Percentiles rank a stretch among this genome's conserved stretches.
Conservation (phyloP, 352 stramenopile genomes). For the Globisporangium canariense region DNA sequence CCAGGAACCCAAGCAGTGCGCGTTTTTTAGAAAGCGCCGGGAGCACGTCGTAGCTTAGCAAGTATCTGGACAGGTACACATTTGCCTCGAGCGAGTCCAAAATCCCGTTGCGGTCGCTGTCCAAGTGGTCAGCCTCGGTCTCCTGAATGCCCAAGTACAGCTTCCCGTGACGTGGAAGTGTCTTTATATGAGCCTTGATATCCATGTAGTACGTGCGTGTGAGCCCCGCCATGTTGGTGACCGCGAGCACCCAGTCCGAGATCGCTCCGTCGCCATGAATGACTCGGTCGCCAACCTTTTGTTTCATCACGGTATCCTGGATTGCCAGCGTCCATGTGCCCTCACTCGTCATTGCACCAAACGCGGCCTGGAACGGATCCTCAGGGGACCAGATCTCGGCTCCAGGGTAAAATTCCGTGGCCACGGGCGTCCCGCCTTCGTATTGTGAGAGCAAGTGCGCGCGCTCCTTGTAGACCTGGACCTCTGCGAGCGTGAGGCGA, state of each 20-base stretch:
- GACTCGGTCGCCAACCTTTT: slow-evolving; percentile 1
- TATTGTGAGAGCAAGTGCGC: slow-evolving; percentile 61
- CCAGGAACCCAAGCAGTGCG: slow-evolving; percentile 44
- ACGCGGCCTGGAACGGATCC: slow-evolving; percentile 51
- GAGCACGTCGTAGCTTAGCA: slow-evolving; percentile 42
- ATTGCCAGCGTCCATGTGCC: slow-evolving; percentile 62
- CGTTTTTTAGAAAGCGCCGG: slow-evolving; percentile 33
- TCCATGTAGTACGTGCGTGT: slow-evolving; percentile 65
- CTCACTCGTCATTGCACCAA: slow-evolving; percentile 44
- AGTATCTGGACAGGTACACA: slow-evolving; percentile 48
- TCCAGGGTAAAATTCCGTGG: slow-evolving; percentile 40
- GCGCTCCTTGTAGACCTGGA: slow-evolving; percentile 64
- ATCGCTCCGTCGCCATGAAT: slow-evolving; percentile 48
- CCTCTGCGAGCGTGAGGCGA: slow-evolving; percentile 63
- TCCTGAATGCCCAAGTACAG: slow-evolving; percentile 50
- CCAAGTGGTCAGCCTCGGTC: slow-evolving; percentile 63
- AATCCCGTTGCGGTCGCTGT: slow-evolving; percentile 51
- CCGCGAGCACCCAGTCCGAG: slow-evolving; percentile 65
- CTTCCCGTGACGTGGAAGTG: slow-evolving; percentile 67
- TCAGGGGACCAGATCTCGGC: slow-evolving; percentile 57
- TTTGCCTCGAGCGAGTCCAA: slow-evolving; percentile 57
- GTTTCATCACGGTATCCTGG: slow-evolving; percentile 27
- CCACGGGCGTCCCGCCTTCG: slow-evolving; percentile 44
- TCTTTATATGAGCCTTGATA: slow-evolving; percentile 50
- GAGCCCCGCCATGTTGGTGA: slow-evolving; percentile 63